Evolutionary conservation across 768 basidiomycete species (phyloP).

Genomic region (Termitomyces sp.): DNA sequence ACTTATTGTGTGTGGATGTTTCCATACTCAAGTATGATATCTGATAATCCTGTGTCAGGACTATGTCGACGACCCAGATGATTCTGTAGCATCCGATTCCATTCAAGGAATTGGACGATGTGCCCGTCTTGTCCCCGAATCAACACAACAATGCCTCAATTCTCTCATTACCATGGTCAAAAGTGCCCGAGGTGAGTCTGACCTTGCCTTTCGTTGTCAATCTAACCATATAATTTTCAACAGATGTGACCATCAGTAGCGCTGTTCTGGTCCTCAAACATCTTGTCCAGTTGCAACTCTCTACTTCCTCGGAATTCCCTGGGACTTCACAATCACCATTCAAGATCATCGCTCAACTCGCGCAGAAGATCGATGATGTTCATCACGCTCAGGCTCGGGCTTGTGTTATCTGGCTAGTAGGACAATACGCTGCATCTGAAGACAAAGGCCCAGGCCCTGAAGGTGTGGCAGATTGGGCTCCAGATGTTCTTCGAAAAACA

Average conservation of each 20-base stretch:
- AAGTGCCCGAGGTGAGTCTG: slow-evolving; percentile 60
- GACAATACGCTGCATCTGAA: slow-evolving; percentile 67
- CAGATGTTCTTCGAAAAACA: slow-evolving; percentile 82
- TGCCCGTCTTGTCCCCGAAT: slow-evolving; percentile 65
- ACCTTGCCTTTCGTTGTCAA: not conserved
- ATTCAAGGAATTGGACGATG: slow-evolving; percentile 79
- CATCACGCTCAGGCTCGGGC: slow-evolving; percentile 78
- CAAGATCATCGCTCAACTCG: slow-evolving; percentile 75
- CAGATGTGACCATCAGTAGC: slow-evolving; percentile 74
- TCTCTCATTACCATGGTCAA: slow-evolving; percentile 80
- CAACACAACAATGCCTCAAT: slow-evolving; percentile 66
- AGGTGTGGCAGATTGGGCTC: slow-evolving; percentile 75
- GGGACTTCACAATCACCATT: slow-evolving; percentile 41
- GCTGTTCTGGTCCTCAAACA: slow-evolving; percentile 85
- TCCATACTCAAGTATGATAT: not conserved
- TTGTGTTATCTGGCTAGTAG: slow-evolving; percentile 90
- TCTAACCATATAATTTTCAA: not conserved
- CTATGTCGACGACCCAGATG: slow-evolving; percentile 77
- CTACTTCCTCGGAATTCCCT: slow-evolving; percentile 23
- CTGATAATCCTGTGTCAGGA: slow-evolving; percentile 43
- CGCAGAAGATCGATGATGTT: slow-evolving; percentile 75
- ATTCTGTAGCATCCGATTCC: slow-evolving; percentile 65
- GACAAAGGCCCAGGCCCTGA: slow-evolving; percentile 37
- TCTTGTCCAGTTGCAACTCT: slow-evolving; percentile 70
- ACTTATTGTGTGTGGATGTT: slow-evolving; percentile 63